Conservation (phyloP, 768 basidiomycete species). For the Lentinula boryana region DNA sequence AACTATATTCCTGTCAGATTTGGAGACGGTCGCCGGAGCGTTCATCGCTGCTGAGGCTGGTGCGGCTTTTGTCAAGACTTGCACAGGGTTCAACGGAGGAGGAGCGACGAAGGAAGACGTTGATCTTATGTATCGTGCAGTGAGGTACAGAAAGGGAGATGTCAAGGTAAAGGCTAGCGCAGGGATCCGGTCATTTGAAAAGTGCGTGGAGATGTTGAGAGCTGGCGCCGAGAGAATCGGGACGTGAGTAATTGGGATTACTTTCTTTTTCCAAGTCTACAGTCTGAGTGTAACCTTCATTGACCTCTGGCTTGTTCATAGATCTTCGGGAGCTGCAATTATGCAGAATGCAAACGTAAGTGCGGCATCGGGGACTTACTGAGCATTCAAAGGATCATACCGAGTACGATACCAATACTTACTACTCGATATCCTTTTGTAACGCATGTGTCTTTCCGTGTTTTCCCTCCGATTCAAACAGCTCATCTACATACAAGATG, state of each 20-base stretch:
- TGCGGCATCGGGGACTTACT: constrained; percentile 1
- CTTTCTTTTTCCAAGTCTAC: background rate
- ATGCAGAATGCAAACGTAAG: constrained; percentile 15
- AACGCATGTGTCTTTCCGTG: no score
- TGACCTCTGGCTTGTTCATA: background rate
- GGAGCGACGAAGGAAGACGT: constrained; percentile 42
- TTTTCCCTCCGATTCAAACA: no score
- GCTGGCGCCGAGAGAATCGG: constrained; percentile 50
- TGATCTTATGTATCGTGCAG: constrained; percentile 33
- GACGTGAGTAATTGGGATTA: constrained; percentile 31
- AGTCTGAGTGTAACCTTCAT: background rate
- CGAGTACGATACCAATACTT: background rate
- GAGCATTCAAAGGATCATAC: background rate
- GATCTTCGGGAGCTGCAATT: constrained; percentile 22
- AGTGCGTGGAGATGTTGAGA: constrained; percentile 38
- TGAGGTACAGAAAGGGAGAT: constrained; percentile 25
- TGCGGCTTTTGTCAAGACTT: constrained; percentile 49
- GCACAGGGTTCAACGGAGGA: constrained; percentile 44
- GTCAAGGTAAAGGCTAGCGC: constrained; percentile 49
- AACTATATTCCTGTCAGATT: constrained; percentile 37
- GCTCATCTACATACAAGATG: no score
- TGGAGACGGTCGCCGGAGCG: constrained; percentile 40
- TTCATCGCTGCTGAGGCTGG: constrained; percentile 44
- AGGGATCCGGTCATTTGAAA: constrained; percentile 41
- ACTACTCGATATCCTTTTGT: no score